Conservation (phyloP, 2,329 filamentous ascomycete species). For the Thelonectria olida region DNA sequence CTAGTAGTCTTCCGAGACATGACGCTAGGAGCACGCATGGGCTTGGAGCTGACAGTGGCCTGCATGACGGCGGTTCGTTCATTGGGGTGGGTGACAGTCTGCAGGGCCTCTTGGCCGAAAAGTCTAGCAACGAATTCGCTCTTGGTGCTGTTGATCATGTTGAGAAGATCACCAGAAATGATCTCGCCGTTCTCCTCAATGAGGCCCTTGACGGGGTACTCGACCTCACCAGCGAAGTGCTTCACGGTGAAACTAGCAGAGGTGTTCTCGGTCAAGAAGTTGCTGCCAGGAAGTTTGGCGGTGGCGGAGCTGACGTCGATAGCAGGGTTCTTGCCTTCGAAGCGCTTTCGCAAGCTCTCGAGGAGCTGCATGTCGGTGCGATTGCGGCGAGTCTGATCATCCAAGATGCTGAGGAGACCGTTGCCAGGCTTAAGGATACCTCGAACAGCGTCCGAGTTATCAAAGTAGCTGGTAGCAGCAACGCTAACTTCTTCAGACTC, state of each 20-base stretch:
- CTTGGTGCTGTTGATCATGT: slow-evolving; percentile 87
- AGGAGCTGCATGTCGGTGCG: slow-evolving; percentile 89
- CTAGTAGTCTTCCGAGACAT: slow-evolving; percentile 78
- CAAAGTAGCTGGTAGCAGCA: slow-evolving; percentile 93
- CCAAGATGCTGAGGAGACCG: slow-evolving; percentile 90
- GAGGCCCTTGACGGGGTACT: slow-evolving; percentile 87
- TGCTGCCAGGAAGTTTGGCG: slow-evolving; percentile 83
- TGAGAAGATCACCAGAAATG: slow-evolving; percentile 95
- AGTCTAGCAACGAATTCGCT: slow-evolving; percentile 89
- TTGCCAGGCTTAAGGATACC: slow-evolving; percentile 93
- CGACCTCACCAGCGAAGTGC: slow-evolving; percentile 96
- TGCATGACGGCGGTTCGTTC: slow-evolving; percentile 93
- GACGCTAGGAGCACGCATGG: slow-evolving; percentile 90
- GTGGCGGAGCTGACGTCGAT: slow-evolving; percentile 82
- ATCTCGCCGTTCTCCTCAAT: slow-evolving; percentile 97
- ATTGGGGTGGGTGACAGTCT: slow-evolving; percentile 91
- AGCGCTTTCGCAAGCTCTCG: slow-evolving; percentile 90
- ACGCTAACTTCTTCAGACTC: slow-evolving; percentile 94
- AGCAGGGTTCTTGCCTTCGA: slow-evolving; percentile 92
- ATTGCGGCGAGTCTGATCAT: slow-evolving; percentile 92
- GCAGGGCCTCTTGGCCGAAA: slow-evolving; percentile 94
- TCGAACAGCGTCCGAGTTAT: slow-evolving; percentile 94
- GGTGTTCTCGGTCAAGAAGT: slow-evolving; percentile 85
- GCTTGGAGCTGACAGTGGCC: slow-evolving; percentile 95
- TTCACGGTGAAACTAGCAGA: slow-evolving; percentile 87